Evolutionary conservation across 805 yeast species (phyloP), one percentile per base, ranked within the genome.

Genomic region (Saturnispora serradocipensis): DNA sequence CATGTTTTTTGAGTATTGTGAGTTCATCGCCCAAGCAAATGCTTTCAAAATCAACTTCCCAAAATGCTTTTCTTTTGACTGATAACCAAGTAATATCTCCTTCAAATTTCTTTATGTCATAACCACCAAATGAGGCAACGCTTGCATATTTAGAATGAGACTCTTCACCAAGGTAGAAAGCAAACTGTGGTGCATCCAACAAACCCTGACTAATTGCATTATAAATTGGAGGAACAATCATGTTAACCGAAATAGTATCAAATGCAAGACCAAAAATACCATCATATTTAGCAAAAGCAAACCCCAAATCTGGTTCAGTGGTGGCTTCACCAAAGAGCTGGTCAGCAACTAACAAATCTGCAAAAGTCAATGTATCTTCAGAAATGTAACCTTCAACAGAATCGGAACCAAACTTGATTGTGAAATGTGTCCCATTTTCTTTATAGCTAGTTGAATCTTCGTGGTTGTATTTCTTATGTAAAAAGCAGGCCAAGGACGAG

Each of bases 301-400:
- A 93, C 0, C 97, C 93, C 59, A 93, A 78, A 52, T 99, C 99
- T 43, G 98, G 98, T 75, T 93, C 99, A 61, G 81, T 80, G 53
- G 99, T 93, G 57, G 97, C 91, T 76, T 93, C 99, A 55, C 96
- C 98, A 66, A 93, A 93, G 67, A 84, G 95, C 74, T 91, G 98
- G 58, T 84, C 73, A 59, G 89, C 85, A 65, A 93, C 89, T 51
- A 74, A 70, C 72, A 93, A 80, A 64, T 84, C 93, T 54, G 97
- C 98, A 57, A 93, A 72, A 55, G 78, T 73, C 61, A 93, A 72
- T 43, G 82, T 73, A 67, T 93, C 99, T 67, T 86, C 86, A 42
- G 97, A 89, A 40, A 93, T 83, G 68, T 77, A 93, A 50, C 99
- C 99, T 65, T 87, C 89, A 70, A 91, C 74, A 46, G 95, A 77